Conservation (phyloP, 2,329 filamentous ascomycete genomes). For the Aspergillus tamarii region DNA sequence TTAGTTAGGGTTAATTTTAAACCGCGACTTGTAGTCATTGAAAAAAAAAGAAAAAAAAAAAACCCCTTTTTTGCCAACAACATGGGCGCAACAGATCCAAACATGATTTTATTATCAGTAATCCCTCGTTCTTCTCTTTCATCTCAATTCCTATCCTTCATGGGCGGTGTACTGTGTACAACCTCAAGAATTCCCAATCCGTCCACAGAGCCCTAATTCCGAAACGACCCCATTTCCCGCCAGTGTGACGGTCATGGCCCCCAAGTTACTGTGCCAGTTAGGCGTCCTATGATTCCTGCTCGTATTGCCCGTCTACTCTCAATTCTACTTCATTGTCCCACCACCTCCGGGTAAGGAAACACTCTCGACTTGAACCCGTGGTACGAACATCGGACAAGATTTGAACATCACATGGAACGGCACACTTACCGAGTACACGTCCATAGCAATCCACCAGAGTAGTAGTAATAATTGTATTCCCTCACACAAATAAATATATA, state of each 20-base stretch:
- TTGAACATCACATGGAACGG: neutral
- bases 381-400: neutral
- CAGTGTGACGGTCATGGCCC: neutral
- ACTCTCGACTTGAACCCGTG: too few relatives aligned
- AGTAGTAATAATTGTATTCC: neutral
- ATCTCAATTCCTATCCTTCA: neutral
- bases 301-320: neutral
- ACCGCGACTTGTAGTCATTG: too few relatives aligned
- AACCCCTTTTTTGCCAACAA: too few relatives aligned
- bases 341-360: neutral
- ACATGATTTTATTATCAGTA: too few relatives aligned
- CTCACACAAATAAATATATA: too few relatives aligned
- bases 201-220: neutral
- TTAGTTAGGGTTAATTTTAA: too few relatives aligned
- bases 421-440: too few relatives aligned
- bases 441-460: neutral
- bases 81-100: too few relatives aligned
- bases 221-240: neutral
- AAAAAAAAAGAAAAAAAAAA: too few relatives aligned
- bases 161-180: neutral
- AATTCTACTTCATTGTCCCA: neutral
- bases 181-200: neutral
- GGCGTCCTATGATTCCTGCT: neutral
- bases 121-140: too few relatives aligned
- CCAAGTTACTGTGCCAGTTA: neutral